Conservation (phyloP, 257 asterid genomes). For the Gentiana macrophylla region DNA sequence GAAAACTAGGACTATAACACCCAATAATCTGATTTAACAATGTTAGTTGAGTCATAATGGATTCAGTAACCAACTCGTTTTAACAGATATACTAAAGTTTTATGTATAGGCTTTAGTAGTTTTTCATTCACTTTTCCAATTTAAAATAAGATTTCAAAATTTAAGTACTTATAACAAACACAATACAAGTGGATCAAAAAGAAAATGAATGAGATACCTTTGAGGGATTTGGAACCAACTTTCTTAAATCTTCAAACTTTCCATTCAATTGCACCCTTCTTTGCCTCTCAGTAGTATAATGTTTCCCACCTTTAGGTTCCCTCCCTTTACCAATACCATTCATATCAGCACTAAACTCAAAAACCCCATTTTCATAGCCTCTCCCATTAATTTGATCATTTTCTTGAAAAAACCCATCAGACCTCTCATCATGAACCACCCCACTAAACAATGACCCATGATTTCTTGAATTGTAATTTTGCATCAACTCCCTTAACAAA, state of each 20-base stretch:
- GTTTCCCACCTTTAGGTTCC: constrained; percentile 54
- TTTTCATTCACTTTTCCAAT: no score
- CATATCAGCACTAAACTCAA: constrained; percentile 58
- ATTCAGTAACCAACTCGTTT: no score
- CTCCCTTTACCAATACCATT: constrained; percentile 35
- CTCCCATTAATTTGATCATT: constrained; percentile 26
- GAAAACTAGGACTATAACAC: no score
- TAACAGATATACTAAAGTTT: no score
- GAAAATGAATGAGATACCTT: constrained; percentile 37
- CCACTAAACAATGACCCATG: constrained; percentile 42
- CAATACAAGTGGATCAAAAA: no score
- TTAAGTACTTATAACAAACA: no score
- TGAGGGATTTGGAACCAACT: constrained; percentile 52
- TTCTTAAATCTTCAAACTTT: constrained; percentile 44
- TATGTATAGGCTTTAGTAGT: no score
- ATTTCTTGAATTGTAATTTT: constrained; percentile 31
- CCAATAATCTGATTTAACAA: no score
- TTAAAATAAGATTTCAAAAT: no score
- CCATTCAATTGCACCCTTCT: constrained; percentile 62
- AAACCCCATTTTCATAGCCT: constrained; percentile 41
- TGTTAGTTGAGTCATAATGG: no score
- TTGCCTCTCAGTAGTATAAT: constrained; percentile 67
- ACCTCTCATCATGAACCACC: constrained; percentile 48
- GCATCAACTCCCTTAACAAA: constrained; percentile 58
- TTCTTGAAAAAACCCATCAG: constrained; percentile 33